Evolutionary conservation across 495 filamentous ascomycete genomes (phyloP), one percentile per base, ranked within the genome.

Genomic region (Jackrogersella minutella): DNA sequence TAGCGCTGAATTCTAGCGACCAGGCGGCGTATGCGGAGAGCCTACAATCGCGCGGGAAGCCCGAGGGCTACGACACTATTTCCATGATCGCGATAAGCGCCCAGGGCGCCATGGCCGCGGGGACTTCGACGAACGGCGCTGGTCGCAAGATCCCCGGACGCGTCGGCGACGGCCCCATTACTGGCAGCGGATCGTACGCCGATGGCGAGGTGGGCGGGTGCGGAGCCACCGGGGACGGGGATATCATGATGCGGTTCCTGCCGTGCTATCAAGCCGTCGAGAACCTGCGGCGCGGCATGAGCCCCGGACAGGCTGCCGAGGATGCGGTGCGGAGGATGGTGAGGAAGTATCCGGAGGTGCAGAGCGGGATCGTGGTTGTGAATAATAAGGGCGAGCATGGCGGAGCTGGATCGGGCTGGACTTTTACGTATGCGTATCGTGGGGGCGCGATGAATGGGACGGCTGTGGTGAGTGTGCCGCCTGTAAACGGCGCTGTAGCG

Each of bases 241-340:
- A 83, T 59, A 58, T 83, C 33, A 83, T 83, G 81, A 81, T 83
- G 81, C 78, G 81, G 28, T 80, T 82, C 49, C 51, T 82, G 26
- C 81, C 81, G 26, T 82, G 80, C 61, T 83, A 82, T 61, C 80
- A 82, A 60, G 81, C 80, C 0, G 78, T 83, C 0, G 81, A 83
- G 66, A 81, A 72, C 64, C 26, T 83, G 58, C 72, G 81, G 26
- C 62, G 26, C n/a, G 80, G 81, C 0, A 77, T 80, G 78, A 64
- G 46, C 1, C 80, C 81, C 6, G 59, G 46, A 2, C 70, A 73
- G 16, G 81, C 81, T 1, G 81, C 81, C 0, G 74, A 82, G 40
- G 79, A 81, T 41, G 79, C 75, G 2, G 79, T 83, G 1, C 55
- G 61, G 31, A 68, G 79, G n/a, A 83, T 83, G 78, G 28, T 82